Percentiles rank a stretch among this genome's conserved stretches.
Evolutionary conservation across 805 yeast genomes (phyloP).

Genomic region (Kluyveromyces nonfermentans): DNA sequence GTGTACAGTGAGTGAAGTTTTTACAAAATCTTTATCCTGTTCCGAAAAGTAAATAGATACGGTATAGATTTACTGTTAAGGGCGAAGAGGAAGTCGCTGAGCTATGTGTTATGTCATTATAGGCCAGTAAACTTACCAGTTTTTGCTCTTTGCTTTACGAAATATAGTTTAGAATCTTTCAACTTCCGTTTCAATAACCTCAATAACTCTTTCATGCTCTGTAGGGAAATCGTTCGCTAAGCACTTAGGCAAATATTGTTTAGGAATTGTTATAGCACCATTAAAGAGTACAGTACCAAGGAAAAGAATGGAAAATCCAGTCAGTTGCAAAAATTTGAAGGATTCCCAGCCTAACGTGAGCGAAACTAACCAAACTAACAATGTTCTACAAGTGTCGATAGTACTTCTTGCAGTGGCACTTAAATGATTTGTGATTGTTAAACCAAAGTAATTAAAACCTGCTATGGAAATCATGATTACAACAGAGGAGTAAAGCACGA

Average conservation of each 20-base stretch:
- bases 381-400: slow-evolving; percentile 66
- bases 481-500: slow-evolving; percentile 44
- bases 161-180: slow-evolving; percentile 25
- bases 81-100: not conserved
- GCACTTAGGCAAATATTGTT: slow-evolving; percentile 39
- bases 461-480: slow-evolving; percentile 67
- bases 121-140: too few species aligned
- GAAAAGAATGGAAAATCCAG: slow-evolving; percentile 56
- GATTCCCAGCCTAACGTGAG: slow-evolving; percentile 66
- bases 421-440: slow-evolving; percentile 51
- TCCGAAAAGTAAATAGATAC: not conserved
- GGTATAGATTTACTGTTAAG: not conserved
- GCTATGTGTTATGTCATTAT: not conserved
- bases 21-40: not conserved
- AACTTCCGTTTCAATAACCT: slow-evolving; percentile 34
- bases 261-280: slow-evolving; percentile 47
- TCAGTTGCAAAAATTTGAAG: slow-evolving; percentile 49
- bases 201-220: slow-evolving; percentile 22
- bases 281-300: slow-evolving; percentile 69
- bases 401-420: slow-evolving; percentile 76
- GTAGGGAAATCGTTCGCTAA: slow-evolving; percentile 28
- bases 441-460: slow-evolving; percentile 63
- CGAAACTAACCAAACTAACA: slow-evolving; percentile 68
- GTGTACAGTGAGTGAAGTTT: not conserved
- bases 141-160: not conserved